Evolutionary conservation across 352 stramenopile genomes (phyloP).

Genomic region (Phytophthora ramorum): DNA sequence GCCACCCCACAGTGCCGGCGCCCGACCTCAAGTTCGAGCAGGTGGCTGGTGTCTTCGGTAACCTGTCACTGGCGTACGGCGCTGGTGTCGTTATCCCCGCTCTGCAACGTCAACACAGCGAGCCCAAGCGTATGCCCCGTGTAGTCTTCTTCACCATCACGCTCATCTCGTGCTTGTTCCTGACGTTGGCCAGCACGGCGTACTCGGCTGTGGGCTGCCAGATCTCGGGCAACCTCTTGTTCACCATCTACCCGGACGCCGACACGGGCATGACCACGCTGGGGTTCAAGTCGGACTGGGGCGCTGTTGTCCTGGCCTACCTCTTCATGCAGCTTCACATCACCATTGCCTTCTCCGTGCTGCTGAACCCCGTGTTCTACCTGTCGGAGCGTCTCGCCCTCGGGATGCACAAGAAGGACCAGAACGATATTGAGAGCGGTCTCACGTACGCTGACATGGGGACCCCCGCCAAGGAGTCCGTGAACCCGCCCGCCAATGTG

Average conservation of each 20-base stretch:
- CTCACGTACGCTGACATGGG: conserved; percentile 30
- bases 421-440: conserved; percentile 40
- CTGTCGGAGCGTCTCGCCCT: conserved; percentile 50
- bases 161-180: conserved; percentile 58
- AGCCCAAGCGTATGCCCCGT: conserved; percentile 63
- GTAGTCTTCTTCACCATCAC: conserved; percentile 60
- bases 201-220: conserved; percentile 68
- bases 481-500: conserved; percentile 35
- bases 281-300: conserved; percentile 47
- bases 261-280: conserved; percentile 34
- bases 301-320: conserved; percentile 44
- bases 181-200: conserved; percentile 51
- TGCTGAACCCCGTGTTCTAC: conserved; percentile 53
- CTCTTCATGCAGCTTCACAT: conserved; percentile 47
- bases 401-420: conserved; percentile 55
- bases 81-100: conserved; percentile 64
- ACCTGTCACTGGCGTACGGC: conserved; percentile 65
- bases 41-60: conserved; percentile 59
- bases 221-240: conserved; percentile 71
- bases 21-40: conserved; percentile 55
- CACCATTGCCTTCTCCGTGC: conserved; percentile 43
- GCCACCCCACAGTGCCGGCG: conserved; percentile 45
- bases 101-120: conserved; percentile 59
- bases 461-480: conserved; percentile 33
- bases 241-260: conserved; percentile 54